Evolutionary conservation across 2,329 filamentous ascomycete genomes (phyloP), one percentile per base, ranked within the genome.

Genomic region (Venturia aucupariae): DNA sequence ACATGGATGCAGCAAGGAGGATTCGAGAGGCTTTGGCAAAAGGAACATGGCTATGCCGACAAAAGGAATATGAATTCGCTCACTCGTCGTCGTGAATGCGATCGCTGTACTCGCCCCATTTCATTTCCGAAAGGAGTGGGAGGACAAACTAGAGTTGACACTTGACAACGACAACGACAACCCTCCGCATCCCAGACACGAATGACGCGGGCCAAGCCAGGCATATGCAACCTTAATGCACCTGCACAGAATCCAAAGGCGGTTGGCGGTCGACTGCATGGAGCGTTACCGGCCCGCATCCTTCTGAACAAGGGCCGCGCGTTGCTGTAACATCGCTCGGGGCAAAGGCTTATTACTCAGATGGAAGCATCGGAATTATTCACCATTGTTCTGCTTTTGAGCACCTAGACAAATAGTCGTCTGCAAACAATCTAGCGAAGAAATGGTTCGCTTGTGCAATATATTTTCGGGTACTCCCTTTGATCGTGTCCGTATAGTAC

Each of bases 391-490:
- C 19, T 35, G 30, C 19, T 19, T n/a, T n/a, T n/a, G n/a, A n/a
- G n/a, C n/a, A n/a, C n/a, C n/a, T n/a, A n/a, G n/a, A n/a, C n/a
- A n/a, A n/a, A n/a, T n/a, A n/a, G n/a, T n/a, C n/a, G n/a, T n/a
- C n/a, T n/a, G n/a, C n/a, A n/a, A n/a, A n/a, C n/a, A n/a, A 54
- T 27, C 24, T 4, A 24, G 32, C 24, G 32, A 17, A 32, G 24
- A 17, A 30, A 32, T 19, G 17, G 32, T 30, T 46, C 42, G 42
- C 1, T 46, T 57, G 51, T 57, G 51, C 30, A 57, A 57, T 57
- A 27, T 57, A 57, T 57, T 13, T 35, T 57, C 51, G 51, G 51
- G 51, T 57, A 35, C 51, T 38, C 51, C 51, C 51, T 57, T 57
- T n/a, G 17, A n/a, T 35, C 22, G 46, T 51, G 46, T 15, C 15